These are phyloP conservation scores for Metschnikowia henanensis DNA, from an alignment of 805 yeast species.

Conservation along the genomic window DNA sequence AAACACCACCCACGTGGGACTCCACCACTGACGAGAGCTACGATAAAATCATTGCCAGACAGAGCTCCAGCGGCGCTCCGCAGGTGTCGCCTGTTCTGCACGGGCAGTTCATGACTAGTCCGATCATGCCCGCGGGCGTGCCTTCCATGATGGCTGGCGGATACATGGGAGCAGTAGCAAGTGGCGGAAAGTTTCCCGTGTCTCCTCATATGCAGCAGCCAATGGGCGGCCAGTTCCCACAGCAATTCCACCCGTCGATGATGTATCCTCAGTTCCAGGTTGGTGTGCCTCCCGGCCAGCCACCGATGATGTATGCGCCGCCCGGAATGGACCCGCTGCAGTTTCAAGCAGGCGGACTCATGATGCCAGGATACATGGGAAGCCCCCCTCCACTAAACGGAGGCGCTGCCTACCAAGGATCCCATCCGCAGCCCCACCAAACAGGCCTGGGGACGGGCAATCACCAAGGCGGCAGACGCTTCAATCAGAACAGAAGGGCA, in stretches of 20 bases:
- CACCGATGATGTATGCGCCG: constrained; percentile 32
- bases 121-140: constrained; percentile 26
- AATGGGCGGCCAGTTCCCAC: constrained; percentile 37
- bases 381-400: constrained; percentile 29
- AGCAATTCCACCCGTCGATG: constrained; percentile 39
- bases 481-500: constrained; percentile 14
- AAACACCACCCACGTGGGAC: constrained; percentile 79
- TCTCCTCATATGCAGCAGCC: constrained; percentile 32
- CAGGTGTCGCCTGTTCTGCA: constrained; percentile 19
- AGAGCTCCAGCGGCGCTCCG: constrained; percentile 12
- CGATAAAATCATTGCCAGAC: constrained; percentile 49
- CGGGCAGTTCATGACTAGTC: constrained; percentile 33
- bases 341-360: constrained; percentile 36
- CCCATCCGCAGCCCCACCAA: constrained; percentile 7
- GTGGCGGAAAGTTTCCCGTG: constrained; percentile 16
- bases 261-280: constrained; percentile 36
- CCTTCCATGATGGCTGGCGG: constrained; percentile 22
- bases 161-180: constrained; percentile 9
- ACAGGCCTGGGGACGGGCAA: constrained; percentile 4
- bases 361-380: constrained; percentile 31
- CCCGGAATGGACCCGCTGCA: constrained; percentile 33
- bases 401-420: constrained; percentile 20
- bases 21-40: constrained; percentile 57
- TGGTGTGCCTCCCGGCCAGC: constrained; percentile 33
- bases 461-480: constrained; percentile 16